A percentile compares a stretch with the other conserved stretches of the same genome.
Conservation (phyloP, 2,329 filamentous ascomycete genomes). For the Fragosphaeria purpurea region DNA sequence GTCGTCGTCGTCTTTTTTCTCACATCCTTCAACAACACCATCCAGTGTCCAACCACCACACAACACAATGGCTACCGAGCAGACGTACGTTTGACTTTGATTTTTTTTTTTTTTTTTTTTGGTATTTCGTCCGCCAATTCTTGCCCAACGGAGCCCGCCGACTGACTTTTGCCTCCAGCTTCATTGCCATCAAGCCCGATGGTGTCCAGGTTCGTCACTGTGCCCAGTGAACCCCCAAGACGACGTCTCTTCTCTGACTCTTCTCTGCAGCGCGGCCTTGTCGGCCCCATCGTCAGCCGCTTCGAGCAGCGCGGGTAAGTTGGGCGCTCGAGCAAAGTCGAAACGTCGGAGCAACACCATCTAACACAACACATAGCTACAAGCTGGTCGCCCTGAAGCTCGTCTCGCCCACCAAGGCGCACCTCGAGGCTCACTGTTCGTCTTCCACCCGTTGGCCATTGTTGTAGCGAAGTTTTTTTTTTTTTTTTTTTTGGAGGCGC, state of each 20-base stretch:
- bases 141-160: not conserved
- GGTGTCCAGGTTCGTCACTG: slow-evolving; percentile 75
- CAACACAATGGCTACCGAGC: slow-evolving; percentile 63
- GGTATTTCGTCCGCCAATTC: not conserved
- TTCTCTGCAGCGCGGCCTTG: slow-evolving; percentile 69
- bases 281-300: slow-evolving; percentile 94
- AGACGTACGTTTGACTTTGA: slow-evolving; percentile 59
- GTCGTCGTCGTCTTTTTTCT: slow-evolving; percentile 4
- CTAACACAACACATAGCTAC: slow-evolving; percentile 49
- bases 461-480: too few species aligned
- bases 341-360: too few species aligned
- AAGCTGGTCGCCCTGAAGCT: slow-evolving; percentile 99
- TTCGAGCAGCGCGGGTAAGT: slow-evolving; percentile 91
- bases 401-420: slow-evolving; percentile 74
- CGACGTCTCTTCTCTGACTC: not conserved
- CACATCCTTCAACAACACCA: slow-evolving; percentile 15
- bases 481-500: too few species aligned
- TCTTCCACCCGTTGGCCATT: slow-evolving; percentile 10
- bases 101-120: not conserved
- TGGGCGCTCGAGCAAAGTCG: not conserved
- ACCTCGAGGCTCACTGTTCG: slow-evolving; percentile 93
- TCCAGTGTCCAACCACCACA: slow-evolving; percentile 14
- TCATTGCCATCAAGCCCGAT: slow-evolving; percentile 99
- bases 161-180: slow-evolving; percentile 44
- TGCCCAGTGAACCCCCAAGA: not conserved